phyloP scores from a whole-genome alignment of 805 yeast species.

The Barnettozyma sp. region DNA sequence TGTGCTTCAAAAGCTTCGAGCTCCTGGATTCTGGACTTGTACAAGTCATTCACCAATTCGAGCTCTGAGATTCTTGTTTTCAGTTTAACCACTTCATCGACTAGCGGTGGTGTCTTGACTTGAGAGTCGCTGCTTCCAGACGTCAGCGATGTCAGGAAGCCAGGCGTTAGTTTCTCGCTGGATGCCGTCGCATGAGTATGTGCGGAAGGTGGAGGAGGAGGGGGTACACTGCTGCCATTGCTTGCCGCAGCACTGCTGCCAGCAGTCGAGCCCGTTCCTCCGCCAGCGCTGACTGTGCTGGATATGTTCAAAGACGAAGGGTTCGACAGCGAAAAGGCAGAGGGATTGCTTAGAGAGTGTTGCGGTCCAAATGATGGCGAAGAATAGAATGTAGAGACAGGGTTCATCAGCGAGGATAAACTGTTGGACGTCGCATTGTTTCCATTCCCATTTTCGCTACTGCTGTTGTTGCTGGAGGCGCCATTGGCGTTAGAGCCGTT shows the following conservation, averaged over 20 bases:
- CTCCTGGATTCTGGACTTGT: conserved; percentile 75
- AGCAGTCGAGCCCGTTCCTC: too few relatives aligned
- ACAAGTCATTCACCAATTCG: conserved; percentile 84
- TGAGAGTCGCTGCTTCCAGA: conserved; percentile 4
- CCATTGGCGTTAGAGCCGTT: too few relatives aligned
- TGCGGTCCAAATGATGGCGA: conserved; percentile 45
- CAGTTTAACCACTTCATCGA: conserved; percentile 36
- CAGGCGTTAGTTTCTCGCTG: background rate
- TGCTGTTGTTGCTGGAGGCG: too few relatives aligned
- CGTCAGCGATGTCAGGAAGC: background rate
- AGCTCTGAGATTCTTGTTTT: conserved; percentile 79
- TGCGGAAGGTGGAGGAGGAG: conserved; percentile 3
- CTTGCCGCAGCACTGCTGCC: too few relatives aligned
- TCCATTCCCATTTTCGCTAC: too few relatives aligned
- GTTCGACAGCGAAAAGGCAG: conserved; percentile 20
- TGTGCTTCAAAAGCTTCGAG: conserved; percentile 40
- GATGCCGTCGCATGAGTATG: too few relatives aligned
- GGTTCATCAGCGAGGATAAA: conserved; percentile 20
- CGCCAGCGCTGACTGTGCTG: background rate
- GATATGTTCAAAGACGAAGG: conserved; percentile 2
- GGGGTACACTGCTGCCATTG: too few relatives aligned
- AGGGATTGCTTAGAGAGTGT: conserved; percentile 24
- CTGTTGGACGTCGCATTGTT: conserved; percentile 11
- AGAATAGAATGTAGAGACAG: conserved; percentile 23
- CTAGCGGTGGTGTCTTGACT: conserved; percentile 1